Evolutionary conservation across 768 basidiomycete species (phyloP).

Genomic region (Lactarius evosmus): DNA sequence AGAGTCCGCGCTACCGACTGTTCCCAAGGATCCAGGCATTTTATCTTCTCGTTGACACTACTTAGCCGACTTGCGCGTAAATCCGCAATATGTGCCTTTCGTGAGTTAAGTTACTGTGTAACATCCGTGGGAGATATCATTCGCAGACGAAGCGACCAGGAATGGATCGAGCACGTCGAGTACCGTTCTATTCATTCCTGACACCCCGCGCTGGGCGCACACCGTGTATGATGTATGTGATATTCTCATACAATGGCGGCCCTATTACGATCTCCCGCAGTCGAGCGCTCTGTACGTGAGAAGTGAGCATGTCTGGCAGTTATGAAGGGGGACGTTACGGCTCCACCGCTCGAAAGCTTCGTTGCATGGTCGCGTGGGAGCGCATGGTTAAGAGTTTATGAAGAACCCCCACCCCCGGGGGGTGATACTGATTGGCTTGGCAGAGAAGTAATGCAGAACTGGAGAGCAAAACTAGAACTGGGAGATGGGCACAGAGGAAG

Average conservation of each 20-base stretch:
- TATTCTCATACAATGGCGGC: neutral
- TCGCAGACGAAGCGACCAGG: neutral
- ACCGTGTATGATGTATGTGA: neutral
- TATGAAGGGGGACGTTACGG: neutral
- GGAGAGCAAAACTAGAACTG: neutral
- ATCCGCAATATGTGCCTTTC: neutral
- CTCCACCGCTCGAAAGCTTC: neutral
- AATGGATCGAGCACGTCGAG: neutral
- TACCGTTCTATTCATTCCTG: neutral
- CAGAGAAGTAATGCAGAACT: neutral
- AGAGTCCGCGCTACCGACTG: neutral
- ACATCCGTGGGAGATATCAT: neutral
- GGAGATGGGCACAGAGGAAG: neutral
- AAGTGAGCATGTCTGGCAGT: neutral
- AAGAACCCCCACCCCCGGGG: neutral
- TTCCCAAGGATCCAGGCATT: neutral
- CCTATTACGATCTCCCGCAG: neutral
- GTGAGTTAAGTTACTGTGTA: neutral
- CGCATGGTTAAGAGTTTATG: neutral
- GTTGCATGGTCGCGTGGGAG: neutral
- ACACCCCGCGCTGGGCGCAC: neutral
- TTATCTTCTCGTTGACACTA: neutral
- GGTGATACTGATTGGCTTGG: neutral
- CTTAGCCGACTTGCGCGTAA: neutral
- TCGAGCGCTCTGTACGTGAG: slow-evolving; percentile 4